phyloP scores from a whole-genome alignment of 2,329 filamentous ascomycete species.

The Arthrobotrys sphaeroides region DNA sequence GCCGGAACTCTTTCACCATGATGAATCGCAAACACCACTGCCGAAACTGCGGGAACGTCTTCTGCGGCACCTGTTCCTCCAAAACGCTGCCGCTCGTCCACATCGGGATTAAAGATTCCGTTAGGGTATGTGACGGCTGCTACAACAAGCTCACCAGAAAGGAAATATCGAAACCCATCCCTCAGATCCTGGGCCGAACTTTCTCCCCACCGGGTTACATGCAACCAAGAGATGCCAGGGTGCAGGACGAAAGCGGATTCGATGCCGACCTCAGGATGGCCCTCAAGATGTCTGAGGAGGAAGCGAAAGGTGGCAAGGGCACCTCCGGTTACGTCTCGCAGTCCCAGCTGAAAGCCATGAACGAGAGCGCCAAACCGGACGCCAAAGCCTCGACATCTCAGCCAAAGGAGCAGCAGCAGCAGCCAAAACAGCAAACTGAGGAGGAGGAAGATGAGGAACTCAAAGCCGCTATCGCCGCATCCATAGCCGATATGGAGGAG shows the following conservation, averaged over 20 bases:
- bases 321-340: conserved; percentile 77
- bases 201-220: conserved; percentile 70
- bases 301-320: conserved; percentile 76
- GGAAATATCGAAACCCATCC: conserved; percentile 55
- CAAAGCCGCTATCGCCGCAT: conserved; percentile 93
- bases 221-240: conserved; percentile 87
- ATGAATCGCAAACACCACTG: conserved; percentile 99
- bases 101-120: conserved; percentile 89
- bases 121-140: conserved; percentile 95
- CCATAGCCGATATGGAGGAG: conserved; percentile 95
- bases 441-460: conserved; percentile 93
- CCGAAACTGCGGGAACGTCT: conserved; percentile 96
- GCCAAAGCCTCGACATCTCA: conserved; percentile 59
- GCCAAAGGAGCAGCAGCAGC: conserved; percentile 60
- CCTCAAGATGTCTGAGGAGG: conserved; percentile 95
- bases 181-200: conserved; percentile 63
- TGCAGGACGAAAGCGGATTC: conserved; percentile 78
- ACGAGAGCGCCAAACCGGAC: conserved; percentile 58
- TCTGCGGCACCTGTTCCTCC: conserved; percentile 92
- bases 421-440: conserved; percentile 62
- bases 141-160: conserved; percentile 68
- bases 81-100: conserved; percentile 90
- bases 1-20: conserved; percentile 92
- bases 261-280: conserved; percentile 95
- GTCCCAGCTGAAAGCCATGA: conserved; percentile 64